Base-by-base conservation (phyloP, 2,329 filamentous ascomycete species). In the Dendrostoma leiphaemia region DNA sequence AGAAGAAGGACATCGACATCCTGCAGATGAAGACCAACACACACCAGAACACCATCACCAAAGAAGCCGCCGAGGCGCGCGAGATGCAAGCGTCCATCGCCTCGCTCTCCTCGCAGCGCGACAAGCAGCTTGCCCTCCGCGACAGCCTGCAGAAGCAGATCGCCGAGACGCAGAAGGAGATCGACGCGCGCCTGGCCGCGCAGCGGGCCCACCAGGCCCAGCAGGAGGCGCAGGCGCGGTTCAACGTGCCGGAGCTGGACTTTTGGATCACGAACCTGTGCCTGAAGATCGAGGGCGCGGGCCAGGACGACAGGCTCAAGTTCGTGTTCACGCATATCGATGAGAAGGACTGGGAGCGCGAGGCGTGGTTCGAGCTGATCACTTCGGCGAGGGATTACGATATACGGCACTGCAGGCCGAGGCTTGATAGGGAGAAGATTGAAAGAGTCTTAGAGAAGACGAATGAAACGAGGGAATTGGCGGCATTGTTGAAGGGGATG, bases 261-360 rank as follows among this genome's bases (percentile, higher is more conserved):
- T 97, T 97, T 68, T 99, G 94, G 94, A 89, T 96, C 69, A 88
- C 88, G 51, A 94, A 93, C 67, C 76, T 99, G 56, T 92, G 93
- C 55, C 71, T 97, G 67, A 80, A 88, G 57, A 95, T 99, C 65
- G 93, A 97, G 67, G 93, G 93, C 2, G 89, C 90, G 0, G 92
- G 90, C 1, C 82, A 84, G 66, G 86, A 90, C 59, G 92, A 97
- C 71, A 82, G 89, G 24, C 77, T 99, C 62, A 93, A 93, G 71
- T 96, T 99, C 69, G 82, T 94, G 2, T 99, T 91, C 67, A 89
- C 85, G 26, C 90, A 95, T 69, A 78, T 97, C 43, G 85, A 95
- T 66, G 91, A 96, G 74, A 83, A 85, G 64, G 87, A 94, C 67
- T 92, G 90, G 87, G 90, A 92, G 63, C 81, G 85, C 56, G 92